Evolutionary conservation across 2,329 filamentous ascomycete genomes (phyloP).

Genomic region (Aspergillus fischeri): DNA sequence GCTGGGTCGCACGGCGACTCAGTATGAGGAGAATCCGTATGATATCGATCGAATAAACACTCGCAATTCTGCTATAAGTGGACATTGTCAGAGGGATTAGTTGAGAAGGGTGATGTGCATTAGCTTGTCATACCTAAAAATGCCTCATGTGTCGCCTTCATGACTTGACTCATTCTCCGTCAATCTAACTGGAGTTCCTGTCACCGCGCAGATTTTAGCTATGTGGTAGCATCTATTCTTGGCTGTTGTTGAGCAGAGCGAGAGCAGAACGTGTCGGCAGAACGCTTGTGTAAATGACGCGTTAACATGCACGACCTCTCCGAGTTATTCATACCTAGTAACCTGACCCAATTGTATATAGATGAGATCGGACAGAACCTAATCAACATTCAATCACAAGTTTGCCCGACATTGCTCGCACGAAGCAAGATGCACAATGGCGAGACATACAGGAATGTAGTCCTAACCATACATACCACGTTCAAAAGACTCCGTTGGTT

Average conservation of each 20-base stretch:
- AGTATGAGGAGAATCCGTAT: constrained; percentile 11
- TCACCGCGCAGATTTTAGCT: no score
- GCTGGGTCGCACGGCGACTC: background rate
- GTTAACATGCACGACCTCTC: no score
- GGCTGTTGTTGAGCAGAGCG: no score
- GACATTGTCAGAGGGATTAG: background rate
- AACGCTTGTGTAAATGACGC: no score
- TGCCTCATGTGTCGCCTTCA: no score
- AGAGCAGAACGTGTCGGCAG: no score
- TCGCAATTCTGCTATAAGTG: background rate
- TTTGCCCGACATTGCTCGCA: background rate
- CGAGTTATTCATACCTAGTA: no score
- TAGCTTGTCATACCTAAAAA: background rate
- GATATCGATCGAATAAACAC: constrained; percentile 9
- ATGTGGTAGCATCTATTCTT: no score
- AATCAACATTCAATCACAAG: background rate
- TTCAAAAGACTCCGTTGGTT: background rate
- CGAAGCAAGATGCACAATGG: background rate
- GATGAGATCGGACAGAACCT: no score
- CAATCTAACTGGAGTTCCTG: no score
- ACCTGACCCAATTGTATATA: no score
- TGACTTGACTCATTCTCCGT: no score
- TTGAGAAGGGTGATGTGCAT: background rate
- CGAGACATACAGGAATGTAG: background rate
- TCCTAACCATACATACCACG: background rate